These are phyloP conservation scores for Backusella tarrabulga DNA, from an alignment of 192 early-diverging fungal genomes.

Conservation along the genomic window DNA sequence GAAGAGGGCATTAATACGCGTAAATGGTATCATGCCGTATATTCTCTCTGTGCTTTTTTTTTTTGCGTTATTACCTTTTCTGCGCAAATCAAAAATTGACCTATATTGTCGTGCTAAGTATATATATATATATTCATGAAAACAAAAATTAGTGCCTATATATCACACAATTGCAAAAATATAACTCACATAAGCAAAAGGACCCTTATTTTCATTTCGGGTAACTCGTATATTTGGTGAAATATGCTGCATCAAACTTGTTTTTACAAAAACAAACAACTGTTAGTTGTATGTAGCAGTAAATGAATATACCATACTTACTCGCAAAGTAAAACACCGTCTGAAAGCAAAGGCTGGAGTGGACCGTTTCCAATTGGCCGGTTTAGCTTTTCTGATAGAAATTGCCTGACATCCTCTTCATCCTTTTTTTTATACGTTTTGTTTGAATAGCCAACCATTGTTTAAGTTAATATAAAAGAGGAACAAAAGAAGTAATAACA, in stretches of 20 bases:
- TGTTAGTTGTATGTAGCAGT: background rate
- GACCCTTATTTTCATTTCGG: background rate
- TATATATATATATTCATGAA: background rate
- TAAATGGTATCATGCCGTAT: background rate
- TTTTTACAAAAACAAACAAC: background rate
- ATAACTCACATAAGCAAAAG: conserved; percentile 9
- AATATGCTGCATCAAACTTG: conserved; percentile 5
- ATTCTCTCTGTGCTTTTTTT: background rate
- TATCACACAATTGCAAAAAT: background rate
- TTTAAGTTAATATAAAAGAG: background rate
- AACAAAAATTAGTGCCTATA: background rate
- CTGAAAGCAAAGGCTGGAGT: conserved; percentile 63
- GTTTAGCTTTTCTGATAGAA: background rate
- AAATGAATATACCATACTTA: conserved; percentile 29
- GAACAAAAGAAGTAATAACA: background rate
- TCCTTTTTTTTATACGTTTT: background rate
- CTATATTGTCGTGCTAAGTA: conserved; percentile 79
- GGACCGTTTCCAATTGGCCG: conserved; percentile 40
- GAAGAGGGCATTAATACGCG: background rate
- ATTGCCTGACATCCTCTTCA: conserved; percentile 1
- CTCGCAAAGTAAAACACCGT: conserved; percentile 79
- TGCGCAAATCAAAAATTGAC: conserved; percentile 71
- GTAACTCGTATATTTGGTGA: background rate
- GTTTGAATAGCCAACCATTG: background rate
- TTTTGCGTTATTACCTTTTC: conserved; percentile 38